phyloP scores from a whole-genome alignment of 805 yeast species.

The Alloascoidea africana region DNA sequence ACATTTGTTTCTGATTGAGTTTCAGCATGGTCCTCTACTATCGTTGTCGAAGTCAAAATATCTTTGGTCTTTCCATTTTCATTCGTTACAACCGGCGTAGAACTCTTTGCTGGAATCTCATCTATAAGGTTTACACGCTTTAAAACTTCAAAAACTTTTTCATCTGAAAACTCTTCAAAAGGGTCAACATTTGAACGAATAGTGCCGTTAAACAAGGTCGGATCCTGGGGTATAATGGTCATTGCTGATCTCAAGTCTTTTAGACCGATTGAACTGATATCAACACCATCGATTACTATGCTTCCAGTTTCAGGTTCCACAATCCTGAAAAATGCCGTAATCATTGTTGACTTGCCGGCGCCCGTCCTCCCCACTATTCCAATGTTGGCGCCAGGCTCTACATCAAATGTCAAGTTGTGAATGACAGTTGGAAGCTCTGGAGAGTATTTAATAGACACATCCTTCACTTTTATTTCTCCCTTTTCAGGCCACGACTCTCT shows the following conservation, averaged over 20 bases:
- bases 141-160: conserved; percentile 40
- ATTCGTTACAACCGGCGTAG: neutral
- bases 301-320: conserved; percentile 35
- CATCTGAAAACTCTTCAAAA: conserved; percentile 33
- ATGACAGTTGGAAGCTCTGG: no score
- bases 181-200: conserved; percentile 52
- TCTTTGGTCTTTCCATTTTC: no score
- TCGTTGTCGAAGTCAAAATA: no score
- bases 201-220: conserved; percentile 49
- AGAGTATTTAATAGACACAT: no score
- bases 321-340: conserved; percentile 47
- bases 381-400: no score
- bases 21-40: conserved; percentile 7
- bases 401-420: no score
- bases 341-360: conserved; percentile 72
- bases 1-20: conserved; percentile 33
- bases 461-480: no score
- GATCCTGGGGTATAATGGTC: conserved; percentile 58
- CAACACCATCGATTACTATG: conserved; percentile 39
- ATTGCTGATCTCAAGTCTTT: conserved; percentile 38
- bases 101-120: conserved; percentile 14
- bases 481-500: conserved; percentile 41
- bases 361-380: conserved; percentile 90
- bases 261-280: conserved; percentile 35
- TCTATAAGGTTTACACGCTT: conserved; percentile 35